Conservation (phyloP, 2,329 filamentous ascomycete genomes). For the Nothophaeocryptopus gaeumannii region DNA sequence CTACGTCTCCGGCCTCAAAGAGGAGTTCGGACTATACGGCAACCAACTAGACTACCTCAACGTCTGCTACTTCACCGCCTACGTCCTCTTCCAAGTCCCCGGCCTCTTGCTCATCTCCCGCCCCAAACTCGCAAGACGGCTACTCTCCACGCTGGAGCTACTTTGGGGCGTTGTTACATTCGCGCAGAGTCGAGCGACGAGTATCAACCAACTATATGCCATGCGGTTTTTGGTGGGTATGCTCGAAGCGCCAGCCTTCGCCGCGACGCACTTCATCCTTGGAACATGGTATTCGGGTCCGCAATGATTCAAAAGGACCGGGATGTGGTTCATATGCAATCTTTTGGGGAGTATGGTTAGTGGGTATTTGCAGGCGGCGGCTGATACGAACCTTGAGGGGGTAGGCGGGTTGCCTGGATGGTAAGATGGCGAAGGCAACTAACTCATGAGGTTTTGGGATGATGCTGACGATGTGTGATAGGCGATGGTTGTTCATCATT, state of each 20-base stretch:
- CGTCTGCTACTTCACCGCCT: slow-evolving; percentile 34
- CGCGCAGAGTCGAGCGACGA: slow-evolving; percentile 39
- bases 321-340: slow-evolving; percentile 59
- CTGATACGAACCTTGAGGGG: slow-evolving; percentile 44
- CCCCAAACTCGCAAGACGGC: slow-evolving; percentile 25
- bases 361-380: slow-evolving; percentile 59
- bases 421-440: slow-evolving; percentile 24
- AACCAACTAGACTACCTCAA: slow-evolving; percentile 42
- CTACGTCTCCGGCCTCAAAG: slow-evolving; percentile 44
- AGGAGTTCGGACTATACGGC: slow-evolving; percentile 38
- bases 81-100: slow-evolving; percentile 41
- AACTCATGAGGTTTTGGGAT: too few species aligned
- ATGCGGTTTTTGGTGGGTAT: slow-evolving; percentile 47
- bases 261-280: slow-evolving; percentile 58
- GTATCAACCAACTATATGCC: slow-evolving; percentile 40
- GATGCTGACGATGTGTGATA: too few species aligned
- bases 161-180: slow-evolving; percentile 43
- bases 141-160: slow-evolving; percentile 40
- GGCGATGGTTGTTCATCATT: slow-evolving; percentile 51
- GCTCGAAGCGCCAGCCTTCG: slow-evolving; percentile 57
- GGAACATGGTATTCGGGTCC: slow-evolving; percentile 60
- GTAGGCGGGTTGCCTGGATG: slow-evolving; percentile 52
- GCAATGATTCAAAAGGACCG: slow-evolving; percentile 60
- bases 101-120: slow-evolving; percentile 39
- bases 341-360: slow-evolving; percentile 60